A percentile compares a stretch with the other conserved stretches of the same genome.
Conservation (phyloP, 192 early-diverging fungal genomes). For the Podochytrium sp. region DNA sequence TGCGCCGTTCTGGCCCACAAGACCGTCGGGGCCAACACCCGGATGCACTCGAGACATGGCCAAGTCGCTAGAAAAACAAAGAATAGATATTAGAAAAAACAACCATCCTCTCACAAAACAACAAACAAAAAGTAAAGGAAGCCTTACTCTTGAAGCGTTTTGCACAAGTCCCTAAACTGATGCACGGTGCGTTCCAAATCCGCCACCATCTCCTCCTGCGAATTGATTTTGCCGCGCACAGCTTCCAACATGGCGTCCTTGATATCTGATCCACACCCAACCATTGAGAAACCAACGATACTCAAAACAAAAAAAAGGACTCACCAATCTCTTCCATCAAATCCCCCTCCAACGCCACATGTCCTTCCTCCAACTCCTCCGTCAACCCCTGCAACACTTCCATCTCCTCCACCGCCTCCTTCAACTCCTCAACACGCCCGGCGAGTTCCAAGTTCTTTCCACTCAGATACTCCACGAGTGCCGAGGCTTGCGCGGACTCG, state of each 20-base stretch:
- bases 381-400: slow-evolving; percentile 88
- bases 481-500: slow-evolving; percentile 79
- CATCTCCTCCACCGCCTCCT: slow-evolving; percentile 78
- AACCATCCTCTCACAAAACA: too few species aligned
- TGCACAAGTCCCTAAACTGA: slow-evolving; percentile 83
- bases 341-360: slow-evolving; percentile 85
- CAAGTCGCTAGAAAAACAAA: slow-evolving; percentile 5
- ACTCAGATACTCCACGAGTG: slow-evolving; percentile 81
- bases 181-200: slow-evolving; percentile 86
- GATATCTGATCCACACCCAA: slow-evolving; percentile 50
- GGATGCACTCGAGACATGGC: slow-evolving; percentile 10
- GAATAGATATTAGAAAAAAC: background rate
- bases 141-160: slow-evolving; percentile 69
- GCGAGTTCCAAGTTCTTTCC: slow-evolving; percentile 82
- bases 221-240: slow-evolving; percentile 58
- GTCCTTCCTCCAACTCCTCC: slow-evolving; percentile 93
- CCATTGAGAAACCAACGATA: slow-evolving; percentile 2
- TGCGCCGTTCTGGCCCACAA: background rate
- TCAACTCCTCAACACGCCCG: slow-evolving; percentile 78
- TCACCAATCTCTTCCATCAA: slow-evolving; percentile 83
- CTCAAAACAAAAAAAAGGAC: background rate
- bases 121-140: slow-evolving; percentile 19
- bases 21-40: background rate
- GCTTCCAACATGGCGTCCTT: slow-evolving; percentile 73
- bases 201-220: slow-evolving; percentile 77